A percentile compares a stretch with the other conserved stretches of the same genome.
phyloP scores from a whole-genome alignment of 2,329 filamentous ascomycete genomes.

The Penicillium sp. region DNA sequence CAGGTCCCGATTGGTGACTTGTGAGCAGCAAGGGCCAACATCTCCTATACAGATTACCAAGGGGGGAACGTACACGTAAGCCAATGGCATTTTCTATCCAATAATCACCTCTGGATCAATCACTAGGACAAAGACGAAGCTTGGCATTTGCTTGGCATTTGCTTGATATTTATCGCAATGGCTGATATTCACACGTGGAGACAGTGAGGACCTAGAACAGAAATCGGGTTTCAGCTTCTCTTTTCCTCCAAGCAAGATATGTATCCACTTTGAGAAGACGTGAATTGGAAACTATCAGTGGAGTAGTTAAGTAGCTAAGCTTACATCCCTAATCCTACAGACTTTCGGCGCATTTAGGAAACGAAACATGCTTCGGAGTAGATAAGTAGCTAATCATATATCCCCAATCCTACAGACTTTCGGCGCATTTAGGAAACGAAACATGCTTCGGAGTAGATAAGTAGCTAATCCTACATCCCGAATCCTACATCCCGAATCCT shows the following conservation, averaged over 20 bases:
- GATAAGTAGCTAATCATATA: slow-evolving; percentile 12
- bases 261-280: slow-evolving; percentile 6
- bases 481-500: too few relatives aligned
- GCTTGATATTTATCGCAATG: neutral
- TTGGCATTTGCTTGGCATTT: slow-evolving; percentile 18
- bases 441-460: neutral
- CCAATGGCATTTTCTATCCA: slow-evolving; percentile 2
- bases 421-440: neutral
- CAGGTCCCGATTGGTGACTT: neutral
- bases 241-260: neutral
- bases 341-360: neutral
- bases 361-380: neutral
- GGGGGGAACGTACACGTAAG: slow-evolving; percentile 10
- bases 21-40: slow-evolving; percentile 5
- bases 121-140: slow-evolving; percentile 3
- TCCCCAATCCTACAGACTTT: slow-evolving; percentile 3
- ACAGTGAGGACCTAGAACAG: neutral
- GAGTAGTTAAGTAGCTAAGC: slow-evolving; percentile 9
- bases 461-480: slow-evolving; percentile 11
- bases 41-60: slow-evolving; percentile 12
- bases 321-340: slow-evolving; percentile 8
- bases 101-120: slow-evolving; percentile 5
- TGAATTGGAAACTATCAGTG: slow-evolving; percentile 3
- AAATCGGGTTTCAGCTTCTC: neutral
- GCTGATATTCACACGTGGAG: slow-evolving; percentile 2